Base-by-base conservation (phyloP, 2,329 filamentous ascomycete genomes). In the Aspergillus phoenicis region DNA sequence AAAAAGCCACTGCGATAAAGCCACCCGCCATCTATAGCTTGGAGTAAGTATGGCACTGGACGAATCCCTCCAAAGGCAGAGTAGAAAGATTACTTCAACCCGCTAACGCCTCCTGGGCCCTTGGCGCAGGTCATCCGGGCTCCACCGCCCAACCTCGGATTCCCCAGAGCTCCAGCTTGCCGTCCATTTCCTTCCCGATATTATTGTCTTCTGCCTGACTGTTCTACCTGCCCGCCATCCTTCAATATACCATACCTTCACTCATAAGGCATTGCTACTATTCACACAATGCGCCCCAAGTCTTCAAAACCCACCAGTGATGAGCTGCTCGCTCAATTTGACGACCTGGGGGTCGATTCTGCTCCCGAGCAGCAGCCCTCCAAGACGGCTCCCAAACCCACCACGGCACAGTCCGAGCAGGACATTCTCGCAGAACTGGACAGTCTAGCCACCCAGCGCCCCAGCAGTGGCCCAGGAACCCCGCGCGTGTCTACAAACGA, bases 351-450 rank as follows among this genome's bases (percentile, higher is more conserved):
- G 38, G 73, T 79, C 62, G 76, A 79, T 49, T 68, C 70, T 47
- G 65, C 68, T 17, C 52, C 63, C 10, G 69, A 75, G 10, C 67
- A 74, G 43, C 39, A 58, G 15, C n/a, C 68, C 33, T 59, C 74
- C 13, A 78, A 76, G 64, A 61, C 62, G 26, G 56, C 52, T 51
- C 60, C 63, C 52, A 69, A 63, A 58, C 65, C 66, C 55, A 48
- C 64, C 39, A 55, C 65, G 15, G 65, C 63, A n/a, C 72, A 76
- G 62, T 70, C 71, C 15, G 84, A 89, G 70, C 85, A 91, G 68
- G 93, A 97, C 74, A 87, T 94, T 60, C 85, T 98, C 41, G 93
- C 93, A 64, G 93, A 97, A 70, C 86, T 98, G 63, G 91, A 96
- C 75, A 88, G 89, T 68, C 86, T 96, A 47, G 91, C 87, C 70